These are phyloP conservation scores for Penicillium sp. DNA, from an alignment of 2,329 filamentous ascomycete genomes.

Conservation along the genomic window DNA sequence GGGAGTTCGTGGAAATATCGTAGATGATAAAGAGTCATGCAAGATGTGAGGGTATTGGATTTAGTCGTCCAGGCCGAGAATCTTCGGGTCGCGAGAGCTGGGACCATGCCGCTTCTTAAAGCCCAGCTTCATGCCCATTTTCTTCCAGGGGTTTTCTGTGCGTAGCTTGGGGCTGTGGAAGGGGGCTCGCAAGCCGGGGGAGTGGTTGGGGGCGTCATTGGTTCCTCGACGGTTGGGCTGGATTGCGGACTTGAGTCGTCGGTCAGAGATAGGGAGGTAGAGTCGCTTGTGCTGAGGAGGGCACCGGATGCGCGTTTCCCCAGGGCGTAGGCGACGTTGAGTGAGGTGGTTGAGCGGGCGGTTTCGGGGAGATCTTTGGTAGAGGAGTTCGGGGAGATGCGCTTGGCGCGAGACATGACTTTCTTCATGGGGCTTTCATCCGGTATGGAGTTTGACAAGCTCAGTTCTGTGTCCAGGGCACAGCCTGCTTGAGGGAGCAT, in stretches of 20 bases:
- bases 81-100: slow-evolving; percentile 19
- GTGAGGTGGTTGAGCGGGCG: slow-evolving; percentile 29
- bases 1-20: not conserved
- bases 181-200: slow-evolving; percentile 44
- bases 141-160: slow-evolving; percentile 49
- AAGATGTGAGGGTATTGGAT: not conserved
- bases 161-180: slow-evolving; percentile 39
- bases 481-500: slow-evolving; percentile 45
- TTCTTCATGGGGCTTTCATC: slow-evolving; percentile 30
- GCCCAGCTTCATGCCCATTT: slow-evolving; percentile 49
- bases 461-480: slow-evolving; percentile 34
- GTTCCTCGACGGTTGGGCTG: slow-evolving; percentile 39
- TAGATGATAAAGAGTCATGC: not conserved
- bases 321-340: slow-evolving; percentile 30
- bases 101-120: slow-evolving; percentile 38
- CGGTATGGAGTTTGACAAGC: slow-evolving; percentile 25
- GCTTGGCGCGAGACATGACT: slow-evolving; percentile 26
- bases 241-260: slow-evolving; percentile 45
- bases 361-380: slow-evolving; percentile 28
- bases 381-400: slow-evolving; percentile 32
- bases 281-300: slow-evolving; percentile 37
- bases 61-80: slow-evolving; percentile 21
- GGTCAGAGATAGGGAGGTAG: slow-evolving; percentile 36
- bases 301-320: slow-evolving; percentile 37
- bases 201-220: slow-evolving; percentile 50